These are phyloP conservation scores for Oxyria digyna DNA, from an alignment of 148 eudicot genomes.

Conservation along the genomic window DNA sequence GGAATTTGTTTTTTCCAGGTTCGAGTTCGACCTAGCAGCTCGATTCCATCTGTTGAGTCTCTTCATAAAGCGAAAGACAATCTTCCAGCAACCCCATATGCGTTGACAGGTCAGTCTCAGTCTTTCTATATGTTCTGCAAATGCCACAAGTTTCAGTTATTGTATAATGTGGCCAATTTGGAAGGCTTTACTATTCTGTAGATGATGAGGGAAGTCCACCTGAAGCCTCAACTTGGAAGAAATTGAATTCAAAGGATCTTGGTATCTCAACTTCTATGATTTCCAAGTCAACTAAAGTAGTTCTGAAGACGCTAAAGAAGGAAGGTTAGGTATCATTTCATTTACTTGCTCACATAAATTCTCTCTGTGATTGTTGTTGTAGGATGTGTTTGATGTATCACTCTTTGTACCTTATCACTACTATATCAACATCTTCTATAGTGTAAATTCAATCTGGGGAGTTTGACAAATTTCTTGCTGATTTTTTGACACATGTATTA, in stretches of 20 bases:
- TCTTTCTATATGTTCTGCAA: not conserved
- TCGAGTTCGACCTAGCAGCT: not conserved
- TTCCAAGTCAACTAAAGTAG: slow-evolving; percentile 40
- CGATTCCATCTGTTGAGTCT: not conserved
- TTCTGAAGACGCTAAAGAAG: slow-evolving; percentile 31
- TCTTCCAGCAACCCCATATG: not conserved
- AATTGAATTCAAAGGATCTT: slow-evolving; percentile 53
- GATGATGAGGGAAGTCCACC: not conserved
- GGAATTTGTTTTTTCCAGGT: not conserved
- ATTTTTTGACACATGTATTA: not conserved
- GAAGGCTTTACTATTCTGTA: not conserved
- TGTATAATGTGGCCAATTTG: not conserved
- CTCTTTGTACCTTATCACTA: not conserved
- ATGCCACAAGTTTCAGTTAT: not conserved
- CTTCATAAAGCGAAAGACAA: not conserved
- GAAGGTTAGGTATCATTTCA: slow-evolving; percentile 7
- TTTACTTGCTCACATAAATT: not conserved
- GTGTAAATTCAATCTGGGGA: no score
- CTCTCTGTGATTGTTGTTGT: no score
- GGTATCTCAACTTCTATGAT: slow-evolving; percentile 54
- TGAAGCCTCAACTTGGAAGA: slow-evolving; percentile 36
- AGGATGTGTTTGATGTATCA: no score
- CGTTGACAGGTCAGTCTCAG: not conserved
- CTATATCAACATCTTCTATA: not conserved
- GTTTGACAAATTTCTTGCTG: no score